Conservation (phyloP, 495 filamentous ascomycete species). For the Neurospora hispaniola region DNA sequence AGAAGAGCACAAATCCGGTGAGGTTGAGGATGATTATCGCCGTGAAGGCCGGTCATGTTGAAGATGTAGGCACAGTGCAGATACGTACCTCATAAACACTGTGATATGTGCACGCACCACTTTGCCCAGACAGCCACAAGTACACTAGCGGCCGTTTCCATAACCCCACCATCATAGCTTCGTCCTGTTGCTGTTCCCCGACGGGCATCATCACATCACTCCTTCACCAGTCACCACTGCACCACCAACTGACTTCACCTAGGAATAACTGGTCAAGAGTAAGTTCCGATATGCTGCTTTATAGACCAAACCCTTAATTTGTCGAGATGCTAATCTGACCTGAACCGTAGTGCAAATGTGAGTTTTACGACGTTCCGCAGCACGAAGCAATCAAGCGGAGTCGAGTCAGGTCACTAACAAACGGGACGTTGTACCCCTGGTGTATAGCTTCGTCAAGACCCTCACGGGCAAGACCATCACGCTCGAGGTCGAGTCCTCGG, state of each 20-base stretch:
- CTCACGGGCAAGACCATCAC: slow-evolving; percentile 99
- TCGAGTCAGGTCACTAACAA: background rate
- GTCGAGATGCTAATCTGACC: slow-evolving; percentile 11
- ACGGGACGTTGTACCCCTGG: slow-evolving; percentile 30
- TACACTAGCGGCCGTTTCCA: background rate
- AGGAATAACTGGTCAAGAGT: slow-evolving; percentile 30
- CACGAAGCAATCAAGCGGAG: slow-evolving; percentile 9
- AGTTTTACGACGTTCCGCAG: slow-evolving; percentile 20
- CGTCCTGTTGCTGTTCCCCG: slow-evolving; percentile 5
- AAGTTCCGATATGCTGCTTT: slow-evolving; percentile 8
- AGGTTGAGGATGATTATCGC: background rate
- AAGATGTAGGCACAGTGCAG: background rate
- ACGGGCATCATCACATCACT: slow-evolving; percentile 17
- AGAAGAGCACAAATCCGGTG: background rate
- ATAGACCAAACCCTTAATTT: background rate
- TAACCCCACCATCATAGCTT: slow-evolving; percentile 21
- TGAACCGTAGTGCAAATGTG: slow-evolving; percentile 66
- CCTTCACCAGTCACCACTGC: slow-evolving; percentile 5
- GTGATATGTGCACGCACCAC: background rate
- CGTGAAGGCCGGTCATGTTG: background rate
- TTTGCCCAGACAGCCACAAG: background rate
- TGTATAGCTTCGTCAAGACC: slow-evolving; percentile 90
- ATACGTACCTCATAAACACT: background rate
- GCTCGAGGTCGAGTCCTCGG: slow-evolving; percentile 96
- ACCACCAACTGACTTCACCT: slow-evolving; percentile 9